Evolutionary conservation across 805 yeast species (phyloP).

Genomic region (Yarrowia keelungensis): DNA sequence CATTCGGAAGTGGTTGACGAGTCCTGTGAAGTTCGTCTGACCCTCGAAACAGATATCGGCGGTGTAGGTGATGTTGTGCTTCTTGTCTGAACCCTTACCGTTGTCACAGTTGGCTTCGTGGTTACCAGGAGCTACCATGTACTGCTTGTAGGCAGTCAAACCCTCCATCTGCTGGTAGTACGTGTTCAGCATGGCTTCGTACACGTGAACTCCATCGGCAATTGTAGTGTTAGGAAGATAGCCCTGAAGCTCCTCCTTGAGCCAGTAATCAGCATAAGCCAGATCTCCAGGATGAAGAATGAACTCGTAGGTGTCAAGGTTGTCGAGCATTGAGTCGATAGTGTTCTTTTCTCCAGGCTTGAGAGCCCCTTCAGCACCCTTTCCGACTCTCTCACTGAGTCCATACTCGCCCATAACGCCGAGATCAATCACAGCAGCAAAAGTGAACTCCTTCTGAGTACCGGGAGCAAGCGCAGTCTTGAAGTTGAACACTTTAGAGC

Average conservation of each 20-base stretch:
- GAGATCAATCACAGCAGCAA: constrained; percentile 29
- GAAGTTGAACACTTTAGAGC: constrained; percentile 35
- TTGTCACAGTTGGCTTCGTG: constrained; percentile 45
- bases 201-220: constrained; percentile 40
- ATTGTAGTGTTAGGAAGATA: constrained; percentile 39
- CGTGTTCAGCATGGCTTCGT: constrained; percentile 44
- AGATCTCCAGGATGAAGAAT: constrained; percentile 48
- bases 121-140: constrained; percentile 47
- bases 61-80: constrained; percentile 36
- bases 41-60: constrained; percentile 43
- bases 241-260: constrained; percentile 42
- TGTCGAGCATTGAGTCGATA: constrained; percentile 42
- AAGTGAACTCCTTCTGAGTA: constrained; percentile 32
- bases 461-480: constrained; percentile 42
- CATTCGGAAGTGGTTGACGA: constrained; percentile 47
- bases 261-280: constrained; percentile 49
- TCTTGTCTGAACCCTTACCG: constrained; percentile 40
- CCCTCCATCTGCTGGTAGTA: constrained; percentile 43
- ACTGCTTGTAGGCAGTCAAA: constrained; percentile 43
- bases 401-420: constrained; percentile 39
- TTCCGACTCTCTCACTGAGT: constrained; percentile 33
- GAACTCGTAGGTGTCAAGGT: constrained; percentile 43
- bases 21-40: constrained; percentile 48
- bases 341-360: constrained; percentile 40
- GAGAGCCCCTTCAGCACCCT: constrained; percentile 20